Conservation (phyloP, 2,329 filamentous ascomycete species). For the Fusarium musae region DNA sequence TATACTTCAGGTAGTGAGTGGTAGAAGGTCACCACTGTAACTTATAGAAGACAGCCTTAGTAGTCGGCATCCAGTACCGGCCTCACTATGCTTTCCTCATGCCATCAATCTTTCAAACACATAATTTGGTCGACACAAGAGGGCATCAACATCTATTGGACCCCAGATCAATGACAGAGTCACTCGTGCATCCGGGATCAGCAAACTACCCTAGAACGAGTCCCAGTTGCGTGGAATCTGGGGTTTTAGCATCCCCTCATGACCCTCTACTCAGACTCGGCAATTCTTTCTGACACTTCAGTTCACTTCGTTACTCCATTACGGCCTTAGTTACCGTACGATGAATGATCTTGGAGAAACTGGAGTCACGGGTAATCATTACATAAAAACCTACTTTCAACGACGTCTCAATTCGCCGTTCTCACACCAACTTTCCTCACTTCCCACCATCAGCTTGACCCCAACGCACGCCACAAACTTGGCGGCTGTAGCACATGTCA, state of each 20-base stretch:
- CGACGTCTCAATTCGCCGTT: slow-evolving; percentile 8
- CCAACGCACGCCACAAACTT: slow-evolving; percentile 19
- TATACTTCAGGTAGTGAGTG: background rate
- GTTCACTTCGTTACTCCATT: background rate
- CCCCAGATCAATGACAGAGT: slow-evolving; percentile 12
- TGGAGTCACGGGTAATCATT: background rate
- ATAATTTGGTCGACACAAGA: background rate
- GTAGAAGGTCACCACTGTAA: background rate
- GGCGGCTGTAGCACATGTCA: slow-evolving; percentile 10
- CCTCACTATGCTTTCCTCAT: background rate
- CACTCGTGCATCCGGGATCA: slow-evolving; percentile 11
- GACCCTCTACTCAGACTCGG: background rate
- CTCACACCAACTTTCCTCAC: slow-evolving; percentile 14
- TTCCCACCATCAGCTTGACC: background rate
- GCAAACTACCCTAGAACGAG: slow-evolving; percentile 8
- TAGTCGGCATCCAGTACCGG: background rate
- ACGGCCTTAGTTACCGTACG: background rate
- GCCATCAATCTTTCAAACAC: background rate
- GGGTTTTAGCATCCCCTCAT: slow-evolving; percentile 10
- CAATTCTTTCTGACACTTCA: background rate
- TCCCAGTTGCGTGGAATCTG: slow-evolving; percentile 19
- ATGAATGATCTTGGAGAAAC: background rate
- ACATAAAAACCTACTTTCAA: background rate
- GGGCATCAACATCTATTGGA: background rate
- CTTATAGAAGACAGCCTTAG: background rate